A percentile compares a stretch with the other conserved stretches of the same genome.
These are phyloP conservation scores for Orbilia blumenaviensis DNA, from an alignment of 2,329 filamentous ascomycete species.

Conservation along the genomic window DNA sequence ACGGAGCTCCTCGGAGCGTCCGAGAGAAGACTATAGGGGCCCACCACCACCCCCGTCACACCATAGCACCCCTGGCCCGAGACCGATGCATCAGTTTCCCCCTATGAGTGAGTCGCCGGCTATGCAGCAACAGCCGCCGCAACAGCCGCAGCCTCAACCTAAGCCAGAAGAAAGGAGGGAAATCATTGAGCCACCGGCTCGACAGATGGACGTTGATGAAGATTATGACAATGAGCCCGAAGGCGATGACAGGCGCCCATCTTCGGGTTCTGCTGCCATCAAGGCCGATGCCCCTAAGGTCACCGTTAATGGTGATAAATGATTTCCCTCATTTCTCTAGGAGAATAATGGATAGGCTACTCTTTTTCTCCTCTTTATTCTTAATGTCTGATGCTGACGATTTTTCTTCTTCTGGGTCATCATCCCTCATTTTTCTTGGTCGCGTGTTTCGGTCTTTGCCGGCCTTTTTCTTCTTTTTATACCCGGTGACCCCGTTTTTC, in stretches of 20 bases:
- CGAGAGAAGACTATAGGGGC: constrained; percentile 60
- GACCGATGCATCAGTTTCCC: constrained; percentile 60
- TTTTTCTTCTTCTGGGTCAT: constrained; percentile 37
- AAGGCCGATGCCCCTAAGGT: constrained; percentile 46
- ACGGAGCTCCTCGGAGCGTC: constrained; percentile 60
- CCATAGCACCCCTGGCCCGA: constrained; percentile 69
- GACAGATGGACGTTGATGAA: constrained; percentile 97
- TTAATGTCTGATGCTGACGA: constrained; percentile 54
- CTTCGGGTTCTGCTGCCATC: constrained; percentile 36
- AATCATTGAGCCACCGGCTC: constrained; percentile 72
- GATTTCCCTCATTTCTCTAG: constrained; percentile 7
- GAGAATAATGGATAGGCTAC: neutral
- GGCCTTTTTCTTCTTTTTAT: constrained; percentile 8
- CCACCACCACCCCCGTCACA: constrained; percentile 71
- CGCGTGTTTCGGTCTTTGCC: constrained; percentile 41
- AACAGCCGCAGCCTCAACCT: constrained; percentile 62
- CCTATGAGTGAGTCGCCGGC: constrained; percentile 65
- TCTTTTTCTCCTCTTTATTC: constrained; percentile 2
- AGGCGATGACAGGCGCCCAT: constrained; percentile 77
- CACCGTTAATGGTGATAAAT: constrained; percentile 51
- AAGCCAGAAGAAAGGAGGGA: constrained; percentile 68
- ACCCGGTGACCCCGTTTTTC: neutral
- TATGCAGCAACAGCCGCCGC: constrained; percentile 55
- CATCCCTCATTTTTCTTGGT: constrained; percentile 35
- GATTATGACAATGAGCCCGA: constrained; percentile 85